Percentiles rank a stretch among this genome's conserved stretches.
These are phyloP conservation scores for Corrigiola litoralis DNA, from an alignment of 179 eudicot species.

Conservation along the genomic window DNA sequence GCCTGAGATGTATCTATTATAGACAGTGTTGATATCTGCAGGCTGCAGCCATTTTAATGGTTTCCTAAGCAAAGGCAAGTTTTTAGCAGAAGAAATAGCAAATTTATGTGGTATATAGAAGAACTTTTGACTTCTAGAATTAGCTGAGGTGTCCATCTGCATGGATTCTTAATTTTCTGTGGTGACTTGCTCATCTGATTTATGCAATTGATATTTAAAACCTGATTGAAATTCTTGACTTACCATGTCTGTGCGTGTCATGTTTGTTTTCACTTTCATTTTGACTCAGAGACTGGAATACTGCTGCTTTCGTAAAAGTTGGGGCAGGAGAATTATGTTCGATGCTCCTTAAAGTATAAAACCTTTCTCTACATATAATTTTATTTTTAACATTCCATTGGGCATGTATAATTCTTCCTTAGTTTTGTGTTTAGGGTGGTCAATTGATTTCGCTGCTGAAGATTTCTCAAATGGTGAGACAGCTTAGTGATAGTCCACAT, in stretches of 20 bases:
- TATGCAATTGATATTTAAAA: not conserved
- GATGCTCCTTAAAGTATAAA: conserved; percentile 63
- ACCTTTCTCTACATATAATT: conserved; percentile 5
- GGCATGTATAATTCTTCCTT: conserved; percentile 10
- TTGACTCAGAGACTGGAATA: conserved; percentile 52
- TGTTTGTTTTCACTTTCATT: conserved; percentile 10
- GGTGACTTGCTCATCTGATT: not conserved
- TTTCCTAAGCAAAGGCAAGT: not conserved
- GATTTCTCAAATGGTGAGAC: conserved; percentile 54
- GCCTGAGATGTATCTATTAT: too few species aligned
- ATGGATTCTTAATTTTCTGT: not conserved
- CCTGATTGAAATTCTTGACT: not conserved
- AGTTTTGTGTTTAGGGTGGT: conserved; percentile 55
- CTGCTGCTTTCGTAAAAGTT: conserved; percentile 48
- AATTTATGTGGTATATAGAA: too few species aligned
- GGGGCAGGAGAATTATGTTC: conserved; percentile 62
- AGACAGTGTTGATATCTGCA: too few species aligned
- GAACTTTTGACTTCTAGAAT: not conserved
- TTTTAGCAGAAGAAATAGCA: not conserved
- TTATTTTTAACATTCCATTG: not conserved
- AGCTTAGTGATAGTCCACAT: not conserved
- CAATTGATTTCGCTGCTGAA: conserved; percentile 64
- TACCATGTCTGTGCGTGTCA: not conserved
- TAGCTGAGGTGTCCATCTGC: not conserved
- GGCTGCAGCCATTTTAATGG: too few species aligned